A percentile compares a stretch with the other conserved stretches of the same genome.
Evolutionary conservation across 805 yeast species (phyloP).

Genomic region (Yarrowia porcina): DNA sequence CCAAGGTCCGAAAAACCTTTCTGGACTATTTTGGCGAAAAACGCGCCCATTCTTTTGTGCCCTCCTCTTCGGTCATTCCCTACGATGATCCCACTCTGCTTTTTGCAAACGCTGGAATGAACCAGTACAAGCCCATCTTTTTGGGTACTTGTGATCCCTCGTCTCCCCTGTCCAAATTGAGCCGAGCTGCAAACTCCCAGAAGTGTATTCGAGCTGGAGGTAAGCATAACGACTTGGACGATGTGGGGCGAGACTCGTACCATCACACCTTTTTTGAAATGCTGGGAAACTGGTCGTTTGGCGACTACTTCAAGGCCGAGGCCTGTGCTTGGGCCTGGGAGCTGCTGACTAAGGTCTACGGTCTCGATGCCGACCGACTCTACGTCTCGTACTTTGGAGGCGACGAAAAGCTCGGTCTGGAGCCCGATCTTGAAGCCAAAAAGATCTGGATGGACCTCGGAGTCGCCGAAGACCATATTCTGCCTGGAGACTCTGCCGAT

Average conservation of each 20-base stretch:
- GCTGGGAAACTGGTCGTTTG: slow-evolving; percentile 99
- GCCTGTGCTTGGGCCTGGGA: slow-evolving; percentile 92
- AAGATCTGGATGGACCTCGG: slow-evolving; percentile 83
- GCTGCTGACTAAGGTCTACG: slow-evolving; percentile 78
- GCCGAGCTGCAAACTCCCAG: slow-evolving; percentile 92
- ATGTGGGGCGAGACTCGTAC: slow-evolving; percentile 95
- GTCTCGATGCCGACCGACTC: slow-evolving; percentile 70
- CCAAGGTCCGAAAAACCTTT: slow-evolving; percentile 74
- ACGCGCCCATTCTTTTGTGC: slow-evolving; percentile 72
- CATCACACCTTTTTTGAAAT: slow-evolving; percentile 99
- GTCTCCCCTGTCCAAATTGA: slow-evolving; percentile 76
- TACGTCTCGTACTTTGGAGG: slow-evolving; percentile 98
- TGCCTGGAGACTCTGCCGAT: slow-evolving; percentile 87
- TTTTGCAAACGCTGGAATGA: slow-evolving; percentile 99
- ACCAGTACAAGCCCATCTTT: slow-evolving; percentile 96
- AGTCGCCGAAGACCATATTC: slow-evolving; percentile 84
- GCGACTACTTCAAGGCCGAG: slow-evolving; percentile 95
- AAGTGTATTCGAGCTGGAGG: slow-evolving; percentile 99
- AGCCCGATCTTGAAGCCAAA: slow-evolving; percentile 92
- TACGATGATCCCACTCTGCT: slow-evolving; percentile 96
- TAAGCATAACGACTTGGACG: slow-evolving; percentile 93
- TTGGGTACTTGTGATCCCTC: slow-evolving; percentile 96
- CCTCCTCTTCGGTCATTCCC: slow-evolving; percentile 93
- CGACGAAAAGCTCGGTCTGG: slow-evolving; percentile 73
- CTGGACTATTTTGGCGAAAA: slow-evolving; percentile 69